Evolutionary conservation across 1,284 basidiomycete species (phyloP).

Genomic region (Tylopilus orsonianus): DNA sequence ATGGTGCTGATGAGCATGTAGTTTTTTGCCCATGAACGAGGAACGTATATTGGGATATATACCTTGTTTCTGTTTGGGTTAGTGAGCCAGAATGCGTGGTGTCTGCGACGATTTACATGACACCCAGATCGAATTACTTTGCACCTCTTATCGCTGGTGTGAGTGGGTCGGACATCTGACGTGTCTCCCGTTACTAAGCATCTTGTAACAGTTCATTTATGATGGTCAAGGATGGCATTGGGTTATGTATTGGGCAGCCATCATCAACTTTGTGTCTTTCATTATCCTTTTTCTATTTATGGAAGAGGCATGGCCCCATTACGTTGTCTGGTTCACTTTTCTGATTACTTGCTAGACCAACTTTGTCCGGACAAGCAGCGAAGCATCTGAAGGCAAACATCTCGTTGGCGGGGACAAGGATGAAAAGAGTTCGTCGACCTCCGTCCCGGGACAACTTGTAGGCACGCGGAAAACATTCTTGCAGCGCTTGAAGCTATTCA

Average conservation of each 20-base stretch:
- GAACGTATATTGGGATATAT: conserved; percentile 19
- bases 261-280: conserved; percentile 16
- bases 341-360: conserved; percentile 9
- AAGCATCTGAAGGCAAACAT: conserved; percentile 10
- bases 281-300: conserved; percentile 17
- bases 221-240: conserved; percentile 22
- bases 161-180: neutral
- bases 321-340: neutral
- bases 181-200: neutral
- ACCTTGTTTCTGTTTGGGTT: conserved; percentile 18
- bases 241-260: conserved; percentile 23
- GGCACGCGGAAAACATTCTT: conserved; percentile 11
- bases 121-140: conserved; percentile 17
- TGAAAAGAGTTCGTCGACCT: conserved; percentile 10
- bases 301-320: conserved; percentile 12
- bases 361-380: conserved; percentile 15
- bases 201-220: conserved; percentile 13
- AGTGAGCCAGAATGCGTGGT: neutral
- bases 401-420: conserved; percentile 9
- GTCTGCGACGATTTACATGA: neutral
- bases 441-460: conserved; percentile 6
- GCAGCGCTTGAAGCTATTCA: conserved; percentile 13
- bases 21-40: conserved; percentile 20
- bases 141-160: conserved; percentile 20
- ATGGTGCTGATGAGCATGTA: conserved; percentile 1